Conservation (phyloP, 805 yeast species). For the Saccharomycopsis olivae region DNA sequence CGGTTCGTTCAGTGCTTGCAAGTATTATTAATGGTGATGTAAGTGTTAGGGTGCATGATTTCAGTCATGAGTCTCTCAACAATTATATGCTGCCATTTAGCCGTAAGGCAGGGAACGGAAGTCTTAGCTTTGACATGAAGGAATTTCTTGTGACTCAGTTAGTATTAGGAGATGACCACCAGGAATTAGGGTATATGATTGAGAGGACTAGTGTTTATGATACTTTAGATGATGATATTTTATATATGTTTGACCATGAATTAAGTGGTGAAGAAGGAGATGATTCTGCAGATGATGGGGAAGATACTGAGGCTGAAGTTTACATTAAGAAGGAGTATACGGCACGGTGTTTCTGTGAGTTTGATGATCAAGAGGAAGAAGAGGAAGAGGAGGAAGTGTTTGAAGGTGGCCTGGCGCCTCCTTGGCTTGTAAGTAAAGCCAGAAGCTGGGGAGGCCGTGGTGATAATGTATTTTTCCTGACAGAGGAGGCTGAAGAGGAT, state of each 20-base stretch:
- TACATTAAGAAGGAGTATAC: conserved; percentile 21
- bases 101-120: conserved; percentile 49
- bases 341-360: conserved; percentile 30
- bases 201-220: conserved; percentile 46
- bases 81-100: conserved; percentile 61
- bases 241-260: conserved; percentile 51
- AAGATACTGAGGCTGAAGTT: conserved; percentile 20
- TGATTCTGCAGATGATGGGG: conserved; percentile 20
- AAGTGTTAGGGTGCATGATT: conserved; percentile 38
- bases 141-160: conserved; percentile 46
- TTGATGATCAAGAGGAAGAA: conserved; percentile 24
- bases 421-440: background rate
- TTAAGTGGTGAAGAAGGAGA: conserved; percentile 29
- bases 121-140: conserved; percentile 46
- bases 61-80: conserved; percentile 45
- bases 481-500: background rate
- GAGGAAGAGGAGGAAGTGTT: conserved; percentile 3
- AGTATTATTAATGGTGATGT: conserved; percentile 44
- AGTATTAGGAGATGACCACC: conserved; percentile 35
- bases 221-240: conserved; percentile 56
- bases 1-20: conserved; percentile 52
- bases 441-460: background rate
- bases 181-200: conserved; percentile 43
- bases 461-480: background rate
- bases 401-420: no score